These are phyloP conservation scores for Zygoascus meyerae DNA, from an alignment of 1,139 yeast genomes.

Conservation along the genomic window DNA sequence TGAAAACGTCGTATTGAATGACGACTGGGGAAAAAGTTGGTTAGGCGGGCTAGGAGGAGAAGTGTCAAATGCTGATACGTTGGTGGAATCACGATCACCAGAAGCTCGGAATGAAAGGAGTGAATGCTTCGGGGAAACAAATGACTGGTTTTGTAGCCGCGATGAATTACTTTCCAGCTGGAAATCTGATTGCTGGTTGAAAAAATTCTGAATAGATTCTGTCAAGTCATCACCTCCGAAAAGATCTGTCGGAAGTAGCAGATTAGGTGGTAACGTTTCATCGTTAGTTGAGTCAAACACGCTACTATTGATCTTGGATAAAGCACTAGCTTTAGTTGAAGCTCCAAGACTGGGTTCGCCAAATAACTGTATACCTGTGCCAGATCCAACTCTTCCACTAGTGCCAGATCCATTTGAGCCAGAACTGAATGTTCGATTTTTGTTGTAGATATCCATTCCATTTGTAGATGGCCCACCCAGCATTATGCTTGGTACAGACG, in stretches of 20 bases:
- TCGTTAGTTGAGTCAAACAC: slow-evolving; percentile 1
- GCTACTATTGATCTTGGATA: background rate
- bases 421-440: slow-evolving; percentile 1
- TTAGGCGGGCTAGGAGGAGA: slow-evolving; percentile 12
- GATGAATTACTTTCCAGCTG: background rate
- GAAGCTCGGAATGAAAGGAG: slow-evolving; percentile 16
- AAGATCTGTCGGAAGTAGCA: slow-evolving; percentile 30
- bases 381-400: background rate
- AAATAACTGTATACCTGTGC: background rate
- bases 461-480: background rate
- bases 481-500: slow-evolving; percentile 1
- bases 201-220: slow-evolving; percentile 21
- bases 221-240: slow-evolving; percentile 29
- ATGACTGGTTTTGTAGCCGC: background rate
- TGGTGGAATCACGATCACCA: slow-evolving; percentile 13
- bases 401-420: background rate
- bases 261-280: slow-evolving; percentile 19
- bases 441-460: background rate
- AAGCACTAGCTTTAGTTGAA: background rate
- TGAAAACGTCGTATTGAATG: slow-evolving; percentile 9
- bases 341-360: background rate
- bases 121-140: slow-evolving; percentile 21
- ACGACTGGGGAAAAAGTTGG: slow-evolving; percentile 10
- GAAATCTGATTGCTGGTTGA: slow-evolving; percentile 11
- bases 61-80: slow-evolving; percentile 14